Evolutionary conservation across 2,329 filamentous ascomycete genomes (phyloP), one percentile per base, ranked within the genome.

Genomic region (Proliferodiscus dingleyae): DNA sequence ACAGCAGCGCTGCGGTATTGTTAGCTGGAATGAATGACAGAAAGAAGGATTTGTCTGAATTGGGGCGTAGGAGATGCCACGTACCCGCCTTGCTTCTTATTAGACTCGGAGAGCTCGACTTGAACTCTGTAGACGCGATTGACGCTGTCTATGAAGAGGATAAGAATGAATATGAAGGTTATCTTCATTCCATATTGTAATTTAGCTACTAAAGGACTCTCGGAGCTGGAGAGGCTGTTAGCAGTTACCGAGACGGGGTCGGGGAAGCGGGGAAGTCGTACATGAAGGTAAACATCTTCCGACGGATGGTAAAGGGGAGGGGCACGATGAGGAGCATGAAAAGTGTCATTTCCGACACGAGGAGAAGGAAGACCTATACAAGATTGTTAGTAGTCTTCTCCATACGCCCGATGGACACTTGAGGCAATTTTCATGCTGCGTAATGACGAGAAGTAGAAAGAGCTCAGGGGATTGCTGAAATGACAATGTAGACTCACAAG

Each of bases 161-260:
- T 95, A 48, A 97, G 76, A 63, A 98, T 97, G 73, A 98, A 98
- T 65, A 98, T 91, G 66, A 98, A 98, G 2, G 89, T 95, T 47
- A 98, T 98, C 79, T 96, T 97, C 72, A 98, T 78, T 61, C 89
- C 91, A 74, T 98, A 96, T 74, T 97, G 91, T 55, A 97, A 68
- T 68, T 97, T 96, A 32, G 90, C 93, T 48, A 98, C 78, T 42
- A 83, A 51, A 0, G 77, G 60, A 49, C 60, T 62, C 43, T 64
- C 59, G 52, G 52, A 55, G 48, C 59, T 61, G 40, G 37, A 40
- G 15, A 39, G 38, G 24, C 36, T 51, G 44, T 61, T 9, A 60
- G 56, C 42, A 41, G 11, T 23, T 28, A 40, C 21, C 37, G 16
- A 22, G 10, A 11, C 4, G 19, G 13, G 23, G n/a, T n/a, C n/a